These are phyloP conservation scores for Drechmeria coniospora DNA, from an alignment of 2,329 filamentous ascomycete genomes.

Conservation along the genomic window DNA sequence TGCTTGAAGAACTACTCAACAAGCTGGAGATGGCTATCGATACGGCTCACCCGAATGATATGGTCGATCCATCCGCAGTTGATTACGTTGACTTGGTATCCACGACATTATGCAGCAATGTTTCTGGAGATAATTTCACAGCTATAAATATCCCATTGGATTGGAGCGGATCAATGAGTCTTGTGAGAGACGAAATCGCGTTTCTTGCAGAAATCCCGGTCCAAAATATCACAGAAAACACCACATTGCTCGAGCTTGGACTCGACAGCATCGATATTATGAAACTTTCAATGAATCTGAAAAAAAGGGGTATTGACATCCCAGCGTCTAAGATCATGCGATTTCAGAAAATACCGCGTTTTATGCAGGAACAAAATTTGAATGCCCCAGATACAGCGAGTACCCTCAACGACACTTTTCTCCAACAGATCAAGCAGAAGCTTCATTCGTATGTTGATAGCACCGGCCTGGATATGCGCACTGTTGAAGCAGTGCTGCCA, in stretches of 20 bases:
- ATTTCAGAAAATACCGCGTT: conserved; percentile 48
- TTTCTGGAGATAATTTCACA: not conserved
- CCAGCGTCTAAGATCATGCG: conserved; percentile 67
- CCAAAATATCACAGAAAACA: conserved; percentile 36
- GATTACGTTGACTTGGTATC: not conserved
- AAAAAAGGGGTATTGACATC: conserved; percentile 40
- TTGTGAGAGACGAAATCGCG: conserved; percentile 48
- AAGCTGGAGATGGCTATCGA: conserved; percentile 16
- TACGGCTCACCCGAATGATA: conserved; percentile 4
- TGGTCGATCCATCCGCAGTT: not conserved
- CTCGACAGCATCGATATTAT: conserved; percentile 88
- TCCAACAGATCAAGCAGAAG: conserved; percentile 12
- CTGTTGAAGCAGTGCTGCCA: conserved; percentile 49
- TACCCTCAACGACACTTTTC: not conserved
- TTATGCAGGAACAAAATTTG: conserved; percentile 28
- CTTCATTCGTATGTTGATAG: conserved; percentile 23
- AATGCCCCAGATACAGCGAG: no score
- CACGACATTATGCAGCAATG: no score
- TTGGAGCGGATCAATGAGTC: conserved; percentile 40
- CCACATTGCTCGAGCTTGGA: conserved; percentile 65
- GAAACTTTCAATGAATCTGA: conserved; percentile 61
- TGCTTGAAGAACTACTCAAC: conserved; percentile 22
- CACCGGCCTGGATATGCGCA: conserved; percentile 17
- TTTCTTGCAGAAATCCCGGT: conserved; percentile 38
- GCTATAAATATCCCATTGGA: conserved; percentile 21